Evolutionary conservation across 345 rosid genomes (phyloP), one percentile per base, ranked within the genome.

Genomic region (Sisymbrium irio): DNA sequence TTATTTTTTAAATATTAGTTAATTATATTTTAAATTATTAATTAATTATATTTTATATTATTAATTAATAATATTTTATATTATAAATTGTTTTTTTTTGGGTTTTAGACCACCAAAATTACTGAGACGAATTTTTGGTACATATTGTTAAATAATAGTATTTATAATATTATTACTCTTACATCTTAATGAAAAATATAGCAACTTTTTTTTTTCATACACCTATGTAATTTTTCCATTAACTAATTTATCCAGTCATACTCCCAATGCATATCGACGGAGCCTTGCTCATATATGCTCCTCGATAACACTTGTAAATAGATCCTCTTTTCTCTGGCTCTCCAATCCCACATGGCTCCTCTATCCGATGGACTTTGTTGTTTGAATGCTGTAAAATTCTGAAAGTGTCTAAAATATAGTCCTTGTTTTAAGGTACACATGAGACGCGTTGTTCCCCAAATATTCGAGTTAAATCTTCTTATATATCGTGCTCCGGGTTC

Each of bases 271-370:
- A 65, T 65, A 30, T 30, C 3, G 12, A 5, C 39, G 12, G 5
- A 37, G 3, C 60, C 60, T 55, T 30, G 11, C 4, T 8, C 12
- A 28, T 54, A 37, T 54, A 27, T 14, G 6, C 20, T 14, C 3
- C 0, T 12, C 12, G 30, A 14, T 37, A 37, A 54, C 20, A 54
- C 37, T 54, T 45, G 45, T 0, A 65, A 25, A n/a, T 67, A 51
- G 27, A 70, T 45, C 0, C 66, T 66, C 20, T 70, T 7, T 41
- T 62, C 77, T 62, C 77, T 63, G 2, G 77, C 70, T 54, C 70
- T 72, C 77, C 77, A 72, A n/a, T 72, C 70, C 77, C 77, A 72
- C 8, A 63, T 0, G 55, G 55, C 77, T 41, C 77, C 70, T 0
- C 0, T 6, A 33, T 73, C 77, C 0, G 28, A 0, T 0, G 2